A percentile compares a stretch with the other conserved stretches of the same genome.
Conservation (phyloP, 768 basidiomycete species). For the Suillus variegatus region DNA sequence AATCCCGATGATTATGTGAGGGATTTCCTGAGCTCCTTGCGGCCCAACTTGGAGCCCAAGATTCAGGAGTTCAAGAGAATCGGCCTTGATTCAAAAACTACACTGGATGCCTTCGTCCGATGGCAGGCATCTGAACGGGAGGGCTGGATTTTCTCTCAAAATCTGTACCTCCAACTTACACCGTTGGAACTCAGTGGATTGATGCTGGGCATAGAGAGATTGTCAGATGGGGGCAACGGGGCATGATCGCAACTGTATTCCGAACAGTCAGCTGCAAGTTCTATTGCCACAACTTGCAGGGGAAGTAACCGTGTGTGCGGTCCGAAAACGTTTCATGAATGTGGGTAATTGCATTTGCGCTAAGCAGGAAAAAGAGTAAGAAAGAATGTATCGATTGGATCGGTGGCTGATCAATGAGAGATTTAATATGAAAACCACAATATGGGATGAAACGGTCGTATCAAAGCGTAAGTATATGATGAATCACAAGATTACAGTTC, state of each 20-base stretch:
- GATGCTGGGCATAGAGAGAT: slow-evolving; percentile 14
- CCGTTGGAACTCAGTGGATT: slow-evolving; percentile 22
- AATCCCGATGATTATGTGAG: slow-evolving; percentile 4
- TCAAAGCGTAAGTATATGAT: slow-evolving; percentile 19
- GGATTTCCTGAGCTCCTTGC: slow-evolving; percentile 22
- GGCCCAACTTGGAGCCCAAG: slow-evolving; percentile 23
- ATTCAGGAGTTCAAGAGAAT: slow-evolving; percentile 20
- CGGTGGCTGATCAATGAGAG: slow-evolving; percentile 17
- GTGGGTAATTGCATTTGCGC: slow-evolving; percentile 22
- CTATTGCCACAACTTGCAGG: slow-evolving; percentile 7
- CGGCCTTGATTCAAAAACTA: slow-evolving; percentile 24
- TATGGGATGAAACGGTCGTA: slow-evolving; percentile 21
- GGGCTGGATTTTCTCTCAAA: slow-evolving; percentile 19
- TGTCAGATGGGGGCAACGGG: background rate
- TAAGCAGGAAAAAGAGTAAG: slow-evolving; percentile 18
- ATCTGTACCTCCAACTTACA: slow-evolving; percentile 18
- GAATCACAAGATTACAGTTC: slow-evolving; percentile 54
- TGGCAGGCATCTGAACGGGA: slow-evolving; percentile 21
- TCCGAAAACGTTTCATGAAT: slow-evolving; percentile 26
- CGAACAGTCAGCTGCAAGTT: background rate
- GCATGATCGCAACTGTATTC: background rate
- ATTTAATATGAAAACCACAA: slow-evolving; percentile 22
- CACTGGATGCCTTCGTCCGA: slow-evolving; percentile 22
- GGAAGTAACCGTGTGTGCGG: slow-evolving; percentile 18
- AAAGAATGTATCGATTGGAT: slow-evolving; percentile 12